Percentiles rank a stretch among this genome's conserved stretches.
These are phyloP conservation scores for Yamadazyma philogaea DNA, from an alignment of 805 yeast species.

Conservation along the genomic window DNA sequence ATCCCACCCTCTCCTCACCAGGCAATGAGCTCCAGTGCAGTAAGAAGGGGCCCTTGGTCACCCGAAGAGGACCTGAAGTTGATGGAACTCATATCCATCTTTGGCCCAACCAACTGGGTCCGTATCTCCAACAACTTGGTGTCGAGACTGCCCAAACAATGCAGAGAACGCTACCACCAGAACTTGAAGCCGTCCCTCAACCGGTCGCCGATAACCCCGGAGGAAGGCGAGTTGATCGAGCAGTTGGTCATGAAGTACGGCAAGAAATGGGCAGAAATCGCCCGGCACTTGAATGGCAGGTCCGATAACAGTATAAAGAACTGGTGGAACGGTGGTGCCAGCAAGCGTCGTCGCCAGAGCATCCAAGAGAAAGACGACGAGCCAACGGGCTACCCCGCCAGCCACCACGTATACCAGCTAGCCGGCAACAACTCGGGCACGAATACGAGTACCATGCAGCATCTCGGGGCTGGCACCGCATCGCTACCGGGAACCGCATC, in stretches of 20 bases:
- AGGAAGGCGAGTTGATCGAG: conserved; percentile 81
- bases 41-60: conserved; percentile 83
- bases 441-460: too few species aligned
- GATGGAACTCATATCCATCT: conserved; percentile 61
- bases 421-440: conserved; percentile 1
- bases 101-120: conserved; percentile 89
- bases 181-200: conserved; percentile 82
- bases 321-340: conserved; percentile 97
- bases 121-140: conserved; percentile 70
- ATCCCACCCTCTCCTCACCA: background rate
- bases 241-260: conserved; percentile 76
- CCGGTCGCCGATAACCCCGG: conserved; percentile 76
- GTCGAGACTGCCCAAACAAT: conserved; percentile 85
- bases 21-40: background rate
- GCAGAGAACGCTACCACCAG: conserved; percentile 89
- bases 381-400: background rate
- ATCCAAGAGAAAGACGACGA: conserved; percentile 1
- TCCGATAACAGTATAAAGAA: conserved; percentile 90
- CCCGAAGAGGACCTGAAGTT: conserved; percentile 76
- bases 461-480: too few species aligned
- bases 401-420: background rate
- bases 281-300: conserved; percentile 81
- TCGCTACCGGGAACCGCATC: too few species aligned
- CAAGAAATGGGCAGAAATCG: conserved; percentile 91
- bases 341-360: conserved; percentile 61